Evolutionary conservation across 768 basidiomycete species (phyloP), one percentile per base, ranked within the genome.

Genomic region (Termitomyces titanicus): DNA sequence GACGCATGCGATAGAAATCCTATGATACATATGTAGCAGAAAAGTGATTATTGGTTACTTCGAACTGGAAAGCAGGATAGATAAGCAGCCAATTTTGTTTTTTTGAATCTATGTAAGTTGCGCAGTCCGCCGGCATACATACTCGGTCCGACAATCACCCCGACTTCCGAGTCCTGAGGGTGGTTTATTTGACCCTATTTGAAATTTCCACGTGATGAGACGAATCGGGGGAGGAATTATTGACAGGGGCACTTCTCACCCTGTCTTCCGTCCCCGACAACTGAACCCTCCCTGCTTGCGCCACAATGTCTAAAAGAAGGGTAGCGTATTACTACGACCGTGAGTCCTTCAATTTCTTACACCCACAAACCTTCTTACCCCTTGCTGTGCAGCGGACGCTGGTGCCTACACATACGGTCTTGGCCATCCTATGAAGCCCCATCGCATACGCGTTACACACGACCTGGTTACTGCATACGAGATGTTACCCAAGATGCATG

Each of bases 341-440:
- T 89, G 60, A 38, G 35, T 46, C 46, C 5, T 4, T 13, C 24
- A 25, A 7, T 5, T 37, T 0, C 22, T 22, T 8, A 13, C 31
- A 34, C 51, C 11, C 25, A 34, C 22, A 22, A 9, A 13, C 12
- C 17, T 10, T 29, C 50, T 31, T 4, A 45, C 22, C 45, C 20
- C 54, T 29, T 45, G 5, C 54, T 37, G n/a, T 47, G 5, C 15
- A 92, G 89, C 75, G 51, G 89, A 92, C 59, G 82, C 89, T 25
- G 81, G 81, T 6, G 77, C 80, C 24, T 81, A 88, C 65, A 89
- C 89, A 1, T 96, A 93, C 65, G 93, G 92, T 31, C 75, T 89
- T 51, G 89, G 89, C 3, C 95, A 97, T 63, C 89, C 89, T 37
- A 97, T 98, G 93, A 97, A 98, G 70, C 96, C 96, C 0, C 93